Evolutionary conservation across 1,139 yeast species (phyloP).

Genomic region (Yamadazyma songkhlaensis): DNA sequence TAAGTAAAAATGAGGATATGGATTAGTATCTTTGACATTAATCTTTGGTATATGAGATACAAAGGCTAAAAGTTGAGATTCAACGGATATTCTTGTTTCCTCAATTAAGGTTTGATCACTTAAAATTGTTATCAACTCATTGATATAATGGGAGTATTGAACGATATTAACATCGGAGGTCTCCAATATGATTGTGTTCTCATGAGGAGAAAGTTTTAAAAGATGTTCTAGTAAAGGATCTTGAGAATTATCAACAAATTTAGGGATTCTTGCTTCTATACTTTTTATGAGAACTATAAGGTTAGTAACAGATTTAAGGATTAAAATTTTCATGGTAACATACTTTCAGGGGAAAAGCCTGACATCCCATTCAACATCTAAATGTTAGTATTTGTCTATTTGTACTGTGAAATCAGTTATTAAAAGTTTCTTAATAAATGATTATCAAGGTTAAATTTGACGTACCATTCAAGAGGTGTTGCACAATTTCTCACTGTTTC

Average conservation of each 20-base stretch:
- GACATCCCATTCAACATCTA: background rate
- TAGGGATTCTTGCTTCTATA: conserved; percentile 14
- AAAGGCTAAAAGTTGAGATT: conserved; percentile 5
- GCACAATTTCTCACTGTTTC: conserved; percentile 5
- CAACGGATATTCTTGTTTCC: conserved; percentile 1
- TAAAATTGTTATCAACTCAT: conserved; percentile 4
- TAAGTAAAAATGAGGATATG: conserved; percentile 36
- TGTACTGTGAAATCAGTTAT: too few relatives aligned
- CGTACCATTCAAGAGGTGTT: conserved; percentile 3
- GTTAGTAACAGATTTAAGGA: background rate
- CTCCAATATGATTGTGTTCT: conserved; percentile 13
- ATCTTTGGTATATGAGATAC: conserved; percentile 11
- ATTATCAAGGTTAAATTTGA: background rate
- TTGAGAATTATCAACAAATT: conserved; percentile 1
- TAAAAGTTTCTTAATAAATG: too few relatives aligned
- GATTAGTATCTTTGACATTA: background rate
- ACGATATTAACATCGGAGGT: conserved; percentile 4
- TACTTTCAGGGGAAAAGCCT: conserved; percentile 7
- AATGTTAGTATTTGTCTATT: conserved; percentile 3
- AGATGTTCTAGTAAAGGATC: conserved; percentile 31
- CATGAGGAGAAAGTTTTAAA: conserved; percentile 31
- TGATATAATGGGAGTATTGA: conserved; percentile 8
- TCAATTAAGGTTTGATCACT: background rate
- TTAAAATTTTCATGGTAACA: background rate
- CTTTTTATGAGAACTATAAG: conserved; percentile 10